Conservation (phyloP, 306 rosid genomes). For the Cucurbita maxima region DNA sequence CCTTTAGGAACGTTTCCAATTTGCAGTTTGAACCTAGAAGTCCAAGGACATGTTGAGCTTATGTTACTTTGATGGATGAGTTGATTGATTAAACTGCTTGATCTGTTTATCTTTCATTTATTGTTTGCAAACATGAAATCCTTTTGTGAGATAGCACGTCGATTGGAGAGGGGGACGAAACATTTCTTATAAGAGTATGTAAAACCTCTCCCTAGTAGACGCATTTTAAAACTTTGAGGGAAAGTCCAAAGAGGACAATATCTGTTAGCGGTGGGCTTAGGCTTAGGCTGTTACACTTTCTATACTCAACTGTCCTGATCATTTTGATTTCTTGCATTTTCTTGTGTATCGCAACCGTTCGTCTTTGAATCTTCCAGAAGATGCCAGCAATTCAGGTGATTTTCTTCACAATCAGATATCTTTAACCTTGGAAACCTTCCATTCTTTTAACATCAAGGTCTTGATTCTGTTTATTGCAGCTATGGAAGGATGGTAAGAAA, state of each 20-base stretch:
- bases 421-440: background rate
- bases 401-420: conserved; percentile 2
- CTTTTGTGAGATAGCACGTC: no score
- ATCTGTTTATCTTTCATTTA: background rate
- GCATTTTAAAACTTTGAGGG: no score
- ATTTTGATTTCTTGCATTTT: background rate
- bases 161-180: no score
- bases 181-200: no score
- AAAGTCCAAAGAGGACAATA: no score
- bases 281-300: no score
- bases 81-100: background rate
- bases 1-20: background rate
- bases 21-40: background rate
- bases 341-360: conserved; percentile 17
- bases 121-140: background rate
- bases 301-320: background rate
- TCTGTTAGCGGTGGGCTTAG: no score
- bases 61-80: background rate
- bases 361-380: conserved; percentile 36
- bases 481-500: conserved; percentile 66
- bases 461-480: conserved; percentile 24
- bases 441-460: background rate
- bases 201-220: no score
- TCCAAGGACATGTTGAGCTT: background rate
- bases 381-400: conserved; percentile 95